Evolutionary conservation across 2,329 filamentous ascomycete species (phyloP).

Genomic region (Colletotrichum aenigma): DNA sequence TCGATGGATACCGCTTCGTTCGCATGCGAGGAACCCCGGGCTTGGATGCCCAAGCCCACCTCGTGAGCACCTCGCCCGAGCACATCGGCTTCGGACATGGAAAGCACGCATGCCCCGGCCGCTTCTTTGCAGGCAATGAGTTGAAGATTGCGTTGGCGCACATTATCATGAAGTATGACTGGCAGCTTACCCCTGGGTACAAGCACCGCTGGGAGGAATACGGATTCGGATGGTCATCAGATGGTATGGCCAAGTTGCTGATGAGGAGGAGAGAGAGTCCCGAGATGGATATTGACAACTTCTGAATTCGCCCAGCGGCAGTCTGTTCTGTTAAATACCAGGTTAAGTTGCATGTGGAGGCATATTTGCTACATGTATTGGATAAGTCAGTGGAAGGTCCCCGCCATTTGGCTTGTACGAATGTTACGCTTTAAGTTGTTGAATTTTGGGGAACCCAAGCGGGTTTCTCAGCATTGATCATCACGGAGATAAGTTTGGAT

Average conservation of each 20-base stretch:
- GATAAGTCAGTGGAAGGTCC: not conserved
- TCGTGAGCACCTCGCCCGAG: constrained; percentile 40
- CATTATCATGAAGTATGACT: constrained; percentile 14
- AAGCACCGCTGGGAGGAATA: not conserved
- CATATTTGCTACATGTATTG: not conserved
- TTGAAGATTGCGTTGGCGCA: constrained; percentile 35
- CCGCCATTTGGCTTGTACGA: not conserved
- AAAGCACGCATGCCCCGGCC: constrained; percentile 43
- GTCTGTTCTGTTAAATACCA: not conserved
- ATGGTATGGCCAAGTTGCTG: not conserved
- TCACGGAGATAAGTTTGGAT: not conserved
- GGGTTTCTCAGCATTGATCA: not conserved
- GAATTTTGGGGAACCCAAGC: fast-evolving
- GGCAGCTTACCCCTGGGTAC: not conserved
- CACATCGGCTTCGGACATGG: constrained; percentile 42
- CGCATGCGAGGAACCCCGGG: not conserved
- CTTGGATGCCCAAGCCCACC: constrained; percentile 29
- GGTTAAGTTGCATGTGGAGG: not conserved
- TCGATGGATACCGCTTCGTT: not conserved
- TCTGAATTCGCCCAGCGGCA: not conserved
- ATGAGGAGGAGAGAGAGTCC: not conserved
- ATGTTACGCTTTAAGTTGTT: fast-evolving
- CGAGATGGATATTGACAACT: constrained; percentile 13
- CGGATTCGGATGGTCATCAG: not conserved
- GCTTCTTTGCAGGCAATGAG: constrained; percentile 50